Conservation (phyloP, 2,329 filamentous ascomycete genomes). For the Hymenotorrendiella dingleyae region DNA sequence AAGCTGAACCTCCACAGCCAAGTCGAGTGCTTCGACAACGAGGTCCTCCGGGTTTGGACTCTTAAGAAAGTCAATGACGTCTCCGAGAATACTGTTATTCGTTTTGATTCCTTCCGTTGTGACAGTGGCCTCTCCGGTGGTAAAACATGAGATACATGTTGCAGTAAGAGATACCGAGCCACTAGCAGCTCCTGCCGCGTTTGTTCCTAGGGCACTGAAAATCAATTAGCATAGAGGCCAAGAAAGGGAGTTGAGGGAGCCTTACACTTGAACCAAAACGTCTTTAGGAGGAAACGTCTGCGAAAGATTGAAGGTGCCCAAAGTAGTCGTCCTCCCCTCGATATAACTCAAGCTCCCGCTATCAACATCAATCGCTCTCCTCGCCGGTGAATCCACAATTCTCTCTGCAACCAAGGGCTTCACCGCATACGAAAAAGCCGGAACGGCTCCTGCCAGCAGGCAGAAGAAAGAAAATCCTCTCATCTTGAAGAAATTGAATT, state of each 20-base stretch:
- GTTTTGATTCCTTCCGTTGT: constrained; percentile 18
- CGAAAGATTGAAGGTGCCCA: constrained; percentile 4
- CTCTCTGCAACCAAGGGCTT: constrained; percentile 6
- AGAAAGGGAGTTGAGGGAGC: background rate
- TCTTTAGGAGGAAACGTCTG: constrained; percentile 9
- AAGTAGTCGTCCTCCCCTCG: background rate
- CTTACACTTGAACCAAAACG: constrained; percentile 20
- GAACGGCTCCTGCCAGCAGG: constrained; percentile 1
- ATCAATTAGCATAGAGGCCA: constrained; percentile 1
- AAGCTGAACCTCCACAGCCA: constrained; percentile 7
- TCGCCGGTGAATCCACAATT: constrained; percentile 1
- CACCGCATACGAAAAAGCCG: constrained; percentile 1
- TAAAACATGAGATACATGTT: constrained; percentile 20
- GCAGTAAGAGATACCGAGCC: constrained; percentile 1
- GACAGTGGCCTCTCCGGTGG: constrained; percentile 21
- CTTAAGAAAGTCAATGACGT: constrained; percentile 16
- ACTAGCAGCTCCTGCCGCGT: constrained; percentile 1
- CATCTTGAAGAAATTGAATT: constrained; percentile 4
- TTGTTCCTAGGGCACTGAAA: constrained; percentile 9
- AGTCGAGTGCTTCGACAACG: constrained; percentile 7
- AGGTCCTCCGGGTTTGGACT: constrained; percentile 9
- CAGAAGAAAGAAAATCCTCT: background rate
- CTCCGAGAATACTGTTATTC: constrained; percentile 9
- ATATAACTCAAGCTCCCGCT: background rate
- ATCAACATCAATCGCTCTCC: constrained; percentile 3